These are phyloP conservation scores for Trichoderma sp. DNA, from an alignment of 2,329 filamentous ascomycete species.

Conservation along the genomic window DNA sequence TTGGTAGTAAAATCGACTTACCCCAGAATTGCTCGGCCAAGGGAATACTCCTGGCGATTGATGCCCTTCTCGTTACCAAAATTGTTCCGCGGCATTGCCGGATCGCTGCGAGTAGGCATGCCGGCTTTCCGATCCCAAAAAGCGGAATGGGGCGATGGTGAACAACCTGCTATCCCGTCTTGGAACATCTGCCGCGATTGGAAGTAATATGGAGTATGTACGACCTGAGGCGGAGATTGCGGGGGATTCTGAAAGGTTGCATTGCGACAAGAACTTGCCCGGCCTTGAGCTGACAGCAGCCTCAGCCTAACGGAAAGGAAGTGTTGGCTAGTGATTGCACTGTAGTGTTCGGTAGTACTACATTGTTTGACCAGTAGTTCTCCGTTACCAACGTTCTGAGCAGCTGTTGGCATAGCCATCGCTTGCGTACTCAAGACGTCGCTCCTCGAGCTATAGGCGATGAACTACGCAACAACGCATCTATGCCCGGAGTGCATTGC, in stretches of 20 bases:
- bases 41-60: no score
- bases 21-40: no score
- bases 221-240: no score
- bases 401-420: neutral
- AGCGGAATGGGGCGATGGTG: neutral
- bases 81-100: no score
- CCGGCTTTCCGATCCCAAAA: no score
- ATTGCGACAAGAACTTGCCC: neutral
- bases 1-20: no score
- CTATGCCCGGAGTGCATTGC: neutral
- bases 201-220: neutral
- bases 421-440: slow-evolving; percentile 10
- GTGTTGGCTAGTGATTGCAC: neutral
- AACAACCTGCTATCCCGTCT: neutral
- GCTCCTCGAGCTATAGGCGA: slow-evolving; percentile 10
- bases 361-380: no score
- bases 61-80: no score
- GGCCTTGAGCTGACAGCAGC: no score
- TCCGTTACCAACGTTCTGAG: no score
- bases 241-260: neutral
- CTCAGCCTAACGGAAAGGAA: slow-evolving; percentile 1
- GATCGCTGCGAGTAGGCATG: no score
- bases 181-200: neutral
- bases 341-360: neutral
- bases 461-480: slow-evolving; percentile 9